A percentile compares a stretch with the other conserved stretches of the same genome.
Evolutionary conservation across 139 green algal species (phyloP).

Genomic region (Spirogloea muscicola): DNA sequence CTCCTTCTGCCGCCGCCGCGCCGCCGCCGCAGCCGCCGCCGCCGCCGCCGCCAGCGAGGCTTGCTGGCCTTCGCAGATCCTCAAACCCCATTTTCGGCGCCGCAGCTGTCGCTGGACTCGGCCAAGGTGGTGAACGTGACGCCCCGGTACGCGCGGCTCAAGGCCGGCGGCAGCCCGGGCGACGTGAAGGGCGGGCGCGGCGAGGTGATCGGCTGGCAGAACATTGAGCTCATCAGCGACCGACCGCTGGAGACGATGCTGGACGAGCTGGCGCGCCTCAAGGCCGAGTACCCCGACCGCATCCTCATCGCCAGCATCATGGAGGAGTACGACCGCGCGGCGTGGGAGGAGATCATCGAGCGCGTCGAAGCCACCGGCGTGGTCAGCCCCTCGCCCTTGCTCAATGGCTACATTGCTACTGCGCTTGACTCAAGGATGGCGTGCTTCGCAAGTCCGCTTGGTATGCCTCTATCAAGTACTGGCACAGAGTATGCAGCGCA

Average conservation of each 20-base stretch:
- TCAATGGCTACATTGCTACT: too few species aligned
- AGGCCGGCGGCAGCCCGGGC: slow-evolving; percentile 48
- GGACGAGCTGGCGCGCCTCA: slow-evolving; percentile 68
- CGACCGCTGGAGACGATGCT: slow-evolving; percentile 91
- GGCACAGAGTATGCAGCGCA: too few species aligned
- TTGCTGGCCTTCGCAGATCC: neutral
- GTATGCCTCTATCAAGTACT: too few species aligned
- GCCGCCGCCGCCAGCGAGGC: too few species aligned
- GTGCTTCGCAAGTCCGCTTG: too few species aligned
- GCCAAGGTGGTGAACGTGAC: slow-evolving; percentile 93
- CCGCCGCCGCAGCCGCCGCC: too few species aligned
- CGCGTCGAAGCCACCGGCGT: slow-evolving; percentile 81
- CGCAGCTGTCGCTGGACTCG: slow-evolving; percentile 75
- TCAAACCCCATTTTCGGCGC: too few species aligned
- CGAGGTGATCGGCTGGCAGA: slow-evolving; percentile 86
- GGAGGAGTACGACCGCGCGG: slow-evolving; percentile 74
- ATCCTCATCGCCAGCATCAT: slow-evolving; percentile 95
- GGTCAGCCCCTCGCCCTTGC: slow-evolving; percentile 8
- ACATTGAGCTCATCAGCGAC: slow-evolving; percentile 94
- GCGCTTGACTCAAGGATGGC: too few species aligned
- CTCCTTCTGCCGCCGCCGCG: neutral
- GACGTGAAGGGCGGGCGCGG: too few species aligned
- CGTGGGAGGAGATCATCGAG: slow-evolving; percentile 92
- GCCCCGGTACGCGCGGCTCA: slow-evolving; percentile 88
- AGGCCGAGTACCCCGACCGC: slow-evolving; percentile 85